A percentile compares a stretch with the other conserved stretches of the same genome.
Conservation (phyloP, 768 basidiomycete genomes). For the Russula ochroleuca region DNA sequence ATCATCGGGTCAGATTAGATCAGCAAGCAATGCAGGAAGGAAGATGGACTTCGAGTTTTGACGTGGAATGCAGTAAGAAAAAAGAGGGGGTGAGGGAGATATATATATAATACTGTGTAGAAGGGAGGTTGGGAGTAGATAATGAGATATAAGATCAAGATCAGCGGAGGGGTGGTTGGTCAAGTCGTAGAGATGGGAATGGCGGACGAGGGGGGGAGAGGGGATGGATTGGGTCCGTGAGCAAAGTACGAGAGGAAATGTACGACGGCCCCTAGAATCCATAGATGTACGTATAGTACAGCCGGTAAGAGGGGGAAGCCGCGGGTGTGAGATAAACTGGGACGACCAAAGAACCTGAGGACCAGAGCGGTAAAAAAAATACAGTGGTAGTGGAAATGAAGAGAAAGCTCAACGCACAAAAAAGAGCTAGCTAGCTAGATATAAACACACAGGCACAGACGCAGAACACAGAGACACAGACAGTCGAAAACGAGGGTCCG, state of each 20-base stretch:
- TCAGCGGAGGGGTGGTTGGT: background rate
- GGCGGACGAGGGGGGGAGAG: too few relatives aligned
- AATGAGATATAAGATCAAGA: slow-evolving; percentile 9
- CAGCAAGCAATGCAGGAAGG: background rate
- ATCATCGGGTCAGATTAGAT: background rate
- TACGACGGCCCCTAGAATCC: background rate
- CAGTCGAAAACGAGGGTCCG: background rate
- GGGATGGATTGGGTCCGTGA: slow-evolving; percentile 4
- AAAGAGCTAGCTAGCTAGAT: background rate
- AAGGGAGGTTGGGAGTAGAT: background rate
- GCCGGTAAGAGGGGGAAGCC: too few relatives aligned
- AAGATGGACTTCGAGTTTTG: background rate
- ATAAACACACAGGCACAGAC: background rate
- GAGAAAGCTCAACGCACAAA: background rate
- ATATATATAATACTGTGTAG: background rate
- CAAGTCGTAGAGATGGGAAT: background rate
- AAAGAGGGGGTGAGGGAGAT: background rate
- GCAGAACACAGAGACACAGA: background rate
- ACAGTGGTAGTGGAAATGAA: background rate
- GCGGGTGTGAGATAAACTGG: background rate
- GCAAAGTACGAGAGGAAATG: background rate
- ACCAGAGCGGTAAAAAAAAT: background rate
- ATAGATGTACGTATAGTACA: background rate
- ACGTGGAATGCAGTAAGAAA: background rate
- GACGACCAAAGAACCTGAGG: background rate